phyloP scores from a whole-genome alignment of 176 grass and related monocot genomes.

The Aechmea fasciata region DNA sequence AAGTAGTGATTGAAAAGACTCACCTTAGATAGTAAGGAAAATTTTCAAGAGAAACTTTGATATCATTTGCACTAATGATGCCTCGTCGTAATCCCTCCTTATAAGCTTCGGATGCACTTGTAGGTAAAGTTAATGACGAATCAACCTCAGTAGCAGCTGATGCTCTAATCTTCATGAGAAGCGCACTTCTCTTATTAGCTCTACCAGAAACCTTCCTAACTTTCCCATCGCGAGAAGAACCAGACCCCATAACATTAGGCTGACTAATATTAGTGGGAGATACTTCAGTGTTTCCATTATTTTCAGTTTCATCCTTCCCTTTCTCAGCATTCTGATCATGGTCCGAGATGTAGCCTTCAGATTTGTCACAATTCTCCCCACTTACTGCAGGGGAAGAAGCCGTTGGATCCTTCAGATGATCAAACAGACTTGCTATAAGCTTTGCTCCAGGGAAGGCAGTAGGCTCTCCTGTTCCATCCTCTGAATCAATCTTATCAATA shows the following conservation, averaged over 20 bases:
- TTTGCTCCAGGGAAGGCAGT: conserved; percentile 57
- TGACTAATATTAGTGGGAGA: conserved; percentile 48
- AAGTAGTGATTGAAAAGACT: conserved; percentile 15
- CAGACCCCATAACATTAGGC: conserved; percentile 8
- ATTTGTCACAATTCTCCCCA: conserved; percentile 33
- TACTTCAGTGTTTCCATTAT: conserved; percentile 49
- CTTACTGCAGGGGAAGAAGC: background rate
- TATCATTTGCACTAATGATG: conserved; percentile 72
- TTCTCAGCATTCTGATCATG: conserved; percentile 52
- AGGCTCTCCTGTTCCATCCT: conserved; percentile 49
- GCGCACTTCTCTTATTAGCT: conserved; percentile 63
- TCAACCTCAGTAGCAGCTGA: conserved; percentile 64
- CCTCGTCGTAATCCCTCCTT: conserved; percentile 81
- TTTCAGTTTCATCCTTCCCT: conserved; percentile 46
- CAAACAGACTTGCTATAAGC: conserved; percentile 65
- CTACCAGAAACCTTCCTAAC: conserved; percentile 38
- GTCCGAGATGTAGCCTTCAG: conserved; percentile 37
- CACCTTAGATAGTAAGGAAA: conserved; percentile 99
- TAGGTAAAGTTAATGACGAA: conserved; percentile 46
- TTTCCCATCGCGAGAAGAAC: conserved; percentile 36
- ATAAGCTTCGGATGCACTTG: conserved; percentile 71
- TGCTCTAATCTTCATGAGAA: conserved; percentile 63
- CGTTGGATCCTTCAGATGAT: conserved; percentile 39
- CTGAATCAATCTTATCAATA: conserved; percentile 47
- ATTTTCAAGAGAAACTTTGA: conserved; percentile 74